These are phyloP conservation scores for Cercospora canescens DNA, from an alignment of 2,329 filamentous ascomycete genomes.

Conservation along the genomic window DNA sequence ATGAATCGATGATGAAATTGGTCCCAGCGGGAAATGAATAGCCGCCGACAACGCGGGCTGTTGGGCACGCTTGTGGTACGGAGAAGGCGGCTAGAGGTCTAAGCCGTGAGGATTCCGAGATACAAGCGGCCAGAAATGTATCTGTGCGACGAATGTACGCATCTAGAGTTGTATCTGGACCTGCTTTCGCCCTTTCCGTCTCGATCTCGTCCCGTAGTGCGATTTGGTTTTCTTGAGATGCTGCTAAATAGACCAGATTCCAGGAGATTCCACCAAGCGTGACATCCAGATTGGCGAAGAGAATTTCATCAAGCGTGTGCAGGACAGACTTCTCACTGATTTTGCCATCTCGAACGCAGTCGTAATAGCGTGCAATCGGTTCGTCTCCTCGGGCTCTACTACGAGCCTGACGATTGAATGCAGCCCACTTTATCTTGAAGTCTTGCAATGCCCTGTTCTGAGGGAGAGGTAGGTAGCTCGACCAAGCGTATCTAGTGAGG, in stretches of 20 bases:
- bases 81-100: not conserved
- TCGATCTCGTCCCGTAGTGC: not conserved
- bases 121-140: not conserved
- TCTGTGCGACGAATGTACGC: not conserved
- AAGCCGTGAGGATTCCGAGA: not conserved
- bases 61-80: not conserved
- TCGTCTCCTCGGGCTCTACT: not conserved
- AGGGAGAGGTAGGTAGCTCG: not conserved
- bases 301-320: constrained; percentile 49
- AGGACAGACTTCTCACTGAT: constrained; percentile 32
- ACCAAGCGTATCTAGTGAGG: not conserved
- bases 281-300: constrained; percentile 52
- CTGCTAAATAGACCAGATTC: constrained; percentile 47
- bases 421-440: not conserved
- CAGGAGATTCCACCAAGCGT: constrained; percentile 46
- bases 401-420: not conserved
- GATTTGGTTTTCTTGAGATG: not conserved
- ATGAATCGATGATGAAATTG: not conserved
- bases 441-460: not conserved
- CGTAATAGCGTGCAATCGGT: not conserved
- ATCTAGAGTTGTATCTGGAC: not conserved
- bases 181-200: not conserved
- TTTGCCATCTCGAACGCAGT: constrained; percentile 16
- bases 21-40: not conserved
- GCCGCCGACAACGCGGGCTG: not conserved